Evolutionary conservation across 208 protist species (phyloP).

Genomic region (Crithidia sp.): DNA sequence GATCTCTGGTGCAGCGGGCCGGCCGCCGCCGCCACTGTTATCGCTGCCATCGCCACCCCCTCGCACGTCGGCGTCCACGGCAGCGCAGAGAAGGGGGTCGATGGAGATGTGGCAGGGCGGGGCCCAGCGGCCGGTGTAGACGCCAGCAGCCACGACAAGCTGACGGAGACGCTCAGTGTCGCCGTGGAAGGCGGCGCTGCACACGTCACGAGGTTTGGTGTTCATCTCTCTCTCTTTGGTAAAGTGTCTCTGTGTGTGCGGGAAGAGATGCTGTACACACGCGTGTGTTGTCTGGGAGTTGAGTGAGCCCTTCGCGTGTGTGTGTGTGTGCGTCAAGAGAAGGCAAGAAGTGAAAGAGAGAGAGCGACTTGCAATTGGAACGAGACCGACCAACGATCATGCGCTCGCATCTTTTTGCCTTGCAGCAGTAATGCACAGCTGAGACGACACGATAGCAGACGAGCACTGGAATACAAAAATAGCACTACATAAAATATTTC

Average conservation of each 20-base stretch:
- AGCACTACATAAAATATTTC: too few species aligned
- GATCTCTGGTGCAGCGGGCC: not conserved
- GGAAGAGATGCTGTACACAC: not conserved
- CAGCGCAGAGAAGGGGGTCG: constrained; percentile 16
- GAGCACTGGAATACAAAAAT: too few species aligned
- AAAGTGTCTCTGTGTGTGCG: constrained; percentile 6
- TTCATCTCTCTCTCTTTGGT: constrained; percentile 22
- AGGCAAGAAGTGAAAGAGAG: not conserved
- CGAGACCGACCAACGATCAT: not conserved
- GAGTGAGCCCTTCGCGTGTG: not conserved
- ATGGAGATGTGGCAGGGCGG: constrained; percentile 40
- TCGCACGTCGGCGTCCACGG: constrained; percentile 8
- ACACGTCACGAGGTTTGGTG: constrained; percentile 60
- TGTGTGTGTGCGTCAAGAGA: not conserved
- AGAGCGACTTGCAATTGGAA: not conserved
- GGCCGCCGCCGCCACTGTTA: not conserved
- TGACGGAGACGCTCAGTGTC: constrained; percentile 67
- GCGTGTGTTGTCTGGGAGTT: not conserved
- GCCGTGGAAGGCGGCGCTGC: constrained; percentile 69
- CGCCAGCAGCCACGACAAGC: constrained; percentile 56
- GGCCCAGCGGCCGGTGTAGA: constrained; percentile 38
- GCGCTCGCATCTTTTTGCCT: too few species aligned
- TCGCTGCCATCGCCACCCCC: not conserved
- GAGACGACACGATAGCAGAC: too few species aligned
- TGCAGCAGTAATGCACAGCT: too few species aligned